Percentiles rank a stretch among this genome's conserved stretches.
Evolutionary conservation across 805 yeast species (phyloP).

Genomic region (Ogataea pini): DNA sequence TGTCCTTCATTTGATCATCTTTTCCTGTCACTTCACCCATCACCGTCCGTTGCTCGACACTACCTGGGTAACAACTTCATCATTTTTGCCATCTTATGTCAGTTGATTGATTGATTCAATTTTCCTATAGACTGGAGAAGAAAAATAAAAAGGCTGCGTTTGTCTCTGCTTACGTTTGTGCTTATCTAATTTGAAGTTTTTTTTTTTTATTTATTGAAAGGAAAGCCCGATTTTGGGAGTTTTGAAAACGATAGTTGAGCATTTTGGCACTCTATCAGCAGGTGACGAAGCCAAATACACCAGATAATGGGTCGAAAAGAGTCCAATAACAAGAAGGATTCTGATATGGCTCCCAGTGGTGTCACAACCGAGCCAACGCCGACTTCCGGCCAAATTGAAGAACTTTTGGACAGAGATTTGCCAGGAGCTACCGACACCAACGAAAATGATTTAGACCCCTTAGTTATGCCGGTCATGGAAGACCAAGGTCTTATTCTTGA

Average conservation of each 20-base stretch:
- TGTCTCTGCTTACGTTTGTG: slow-evolving; percentile 1
- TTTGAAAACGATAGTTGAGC: background rate
- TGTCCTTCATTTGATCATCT: slow-evolving; percentile 1
- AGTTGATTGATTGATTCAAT: background rate
- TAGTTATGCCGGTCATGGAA: slow-evolving; percentile 6
- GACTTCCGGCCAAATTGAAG: slow-evolving; percentile 14
- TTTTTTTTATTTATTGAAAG: slow-evolving; percentile 1
- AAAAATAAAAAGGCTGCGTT: background rate
- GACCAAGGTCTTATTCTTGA: slow-evolving; percentile 15
- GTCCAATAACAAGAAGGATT: background rate
- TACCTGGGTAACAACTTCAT: background rate
- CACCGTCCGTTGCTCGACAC: slow-evolving; percentile 1
- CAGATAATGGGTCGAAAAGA: background rate
- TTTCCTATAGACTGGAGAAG: background rate
- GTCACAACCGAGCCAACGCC: background rate
- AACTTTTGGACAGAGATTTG: slow-evolving; percentile 9
- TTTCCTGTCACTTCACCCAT: background rate
- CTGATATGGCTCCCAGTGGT: slow-evolving; percentile 1
- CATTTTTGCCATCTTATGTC: slow-evolving; percentile 7
- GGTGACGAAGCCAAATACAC: background rate
- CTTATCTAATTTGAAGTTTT: background rate
- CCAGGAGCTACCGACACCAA: background rate
- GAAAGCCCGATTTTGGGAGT: background rate
- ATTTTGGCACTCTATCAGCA: background rate
- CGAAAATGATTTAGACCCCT: slow-evolving; percentile 1